Conservation (phyloP, 2,329 filamentous ascomycete species). For the Xylaria sp. region DNA sequence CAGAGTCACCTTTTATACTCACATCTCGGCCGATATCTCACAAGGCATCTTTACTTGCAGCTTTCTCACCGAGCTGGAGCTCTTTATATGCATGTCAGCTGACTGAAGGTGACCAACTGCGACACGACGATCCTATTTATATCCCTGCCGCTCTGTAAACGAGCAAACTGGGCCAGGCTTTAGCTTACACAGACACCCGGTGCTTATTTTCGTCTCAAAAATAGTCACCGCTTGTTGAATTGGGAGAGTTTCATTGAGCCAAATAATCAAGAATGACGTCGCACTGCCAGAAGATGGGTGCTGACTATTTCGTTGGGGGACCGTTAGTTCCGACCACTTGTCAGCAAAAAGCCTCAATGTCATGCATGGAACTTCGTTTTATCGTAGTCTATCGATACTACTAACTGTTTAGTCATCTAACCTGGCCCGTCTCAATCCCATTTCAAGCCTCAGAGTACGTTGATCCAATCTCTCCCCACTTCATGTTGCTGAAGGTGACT, state of each 20-base stretch:
- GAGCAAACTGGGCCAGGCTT: constrained; percentile 1
- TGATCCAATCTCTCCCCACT: constrained; percentile 64
- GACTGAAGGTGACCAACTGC: constrained; percentile 34
- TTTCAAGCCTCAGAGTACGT: constrained; percentile 52
- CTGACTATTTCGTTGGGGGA: constrained; percentile 6
- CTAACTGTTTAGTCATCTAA: neutral
- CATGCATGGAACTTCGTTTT: constrained; percentile 14
- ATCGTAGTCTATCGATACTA: constrained; percentile 1
- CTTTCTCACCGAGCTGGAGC: constrained; percentile 23
- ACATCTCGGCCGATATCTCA: neutral
- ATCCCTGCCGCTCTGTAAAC: constrained; percentile 9
- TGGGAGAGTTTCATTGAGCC: constrained; percentile 20
- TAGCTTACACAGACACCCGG: constrained; percentile 20
- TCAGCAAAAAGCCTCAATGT: neutral
- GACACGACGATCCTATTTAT: constrained; percentile 26
- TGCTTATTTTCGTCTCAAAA: constrained; percentile 32
- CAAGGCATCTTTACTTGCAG: neutral
- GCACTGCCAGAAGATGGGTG: neutral
- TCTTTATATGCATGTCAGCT: constrained; percentile 33
- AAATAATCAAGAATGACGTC: constrained; percentile 7
- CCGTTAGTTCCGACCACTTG: neutral
- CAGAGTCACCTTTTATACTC: constrained; percentile 24
- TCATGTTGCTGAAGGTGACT: constrained; percentile 67
- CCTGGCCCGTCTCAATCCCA: neutral
- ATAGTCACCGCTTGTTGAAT: constrained; percentile 37